Base-by-base conservation (phyloP, 192 early-diverging fungal species). In the Mortierella hygrophila region DNA sequence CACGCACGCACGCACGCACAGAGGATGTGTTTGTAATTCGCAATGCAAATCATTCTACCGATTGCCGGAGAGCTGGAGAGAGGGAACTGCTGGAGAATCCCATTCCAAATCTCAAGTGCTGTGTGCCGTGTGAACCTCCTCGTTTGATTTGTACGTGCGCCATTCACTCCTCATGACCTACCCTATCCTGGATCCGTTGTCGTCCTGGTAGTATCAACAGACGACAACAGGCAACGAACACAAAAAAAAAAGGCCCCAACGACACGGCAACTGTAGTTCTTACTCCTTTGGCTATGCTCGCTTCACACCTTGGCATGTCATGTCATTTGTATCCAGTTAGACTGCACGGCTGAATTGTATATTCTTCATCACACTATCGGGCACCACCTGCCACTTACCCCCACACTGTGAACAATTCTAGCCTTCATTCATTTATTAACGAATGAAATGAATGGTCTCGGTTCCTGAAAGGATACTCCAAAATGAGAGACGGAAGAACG, bases 21-120 rank as follows among this genome's bases (percentile, higher is more conserved):
- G 60, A 65, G 60, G 60, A 65, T 65, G 60, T n/a, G 16, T 65
- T 65, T 29, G 60, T 65, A 32, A 65, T 65, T 65, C 60, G 60
- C 13, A 65, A 32, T 65, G 60, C 60, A 32, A 65, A 65, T 65
- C 60, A 65, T 65, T 65, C 60, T 35, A 65, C 60, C 60, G 60
- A 65, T 29, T 29, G 9, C 10, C 44, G 29, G 55, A 29, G 26
- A 8, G 60, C 32, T 15, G 13, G 13, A 32, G 60, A 29, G 3
- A 11, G 60, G 13, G 60, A 16, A 23, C 35, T 8, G 10, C 29
- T 46, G 44, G 29, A 3, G 49, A 52, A 52, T 52, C 20, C 18
- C 16, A 52, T 52, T 20, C 49, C 16, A 21, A 20, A 52, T 52
- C 44, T 21, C 49, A 16, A 52, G 20, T 52, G 49, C 20, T 21